A percentile compares a stretch with the other conserved stretches of the same genome.
Evolutionary conservation across 2,329 filamentous ascomycete species (phyloP).

Genomic region (Penicillium decumbens): DNA sequence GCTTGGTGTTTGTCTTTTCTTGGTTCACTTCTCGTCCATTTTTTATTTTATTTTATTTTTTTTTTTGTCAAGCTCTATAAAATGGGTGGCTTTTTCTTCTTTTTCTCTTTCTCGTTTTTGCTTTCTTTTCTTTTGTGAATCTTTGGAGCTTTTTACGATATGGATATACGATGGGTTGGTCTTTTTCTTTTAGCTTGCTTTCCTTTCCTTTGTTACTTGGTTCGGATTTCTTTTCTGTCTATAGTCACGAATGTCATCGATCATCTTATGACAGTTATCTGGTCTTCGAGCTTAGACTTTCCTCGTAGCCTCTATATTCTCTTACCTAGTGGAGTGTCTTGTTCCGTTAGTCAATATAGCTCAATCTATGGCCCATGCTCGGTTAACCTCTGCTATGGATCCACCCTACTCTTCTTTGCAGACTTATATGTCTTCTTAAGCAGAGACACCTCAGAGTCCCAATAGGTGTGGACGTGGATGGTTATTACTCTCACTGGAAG

Average conservation of each 20-base stretch:
- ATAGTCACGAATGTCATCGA: conserved; percentile 18
- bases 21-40: conserved; percentile 2
- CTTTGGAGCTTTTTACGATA: conserved; percentile 12
- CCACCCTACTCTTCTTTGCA: too few species aligned
- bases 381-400: too few species aligned
- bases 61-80: conserved; percentile 3
- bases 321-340: too few species aligned
- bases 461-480: too few species aligned
- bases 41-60: neutral
- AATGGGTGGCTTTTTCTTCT: conserved; percentile 12
- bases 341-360: too few species aligned
- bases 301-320: too few species aligned
- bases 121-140: conserved; percentile 1
- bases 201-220: conserved; percentile 17
- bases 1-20: conserved; percentile 8
- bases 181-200: conserved; percentile 4
- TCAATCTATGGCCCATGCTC: too few species aligned
- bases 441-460: too few species aligned
- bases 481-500: neutral
- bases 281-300: neutral
- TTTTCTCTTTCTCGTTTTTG: conserved; percentile 6
- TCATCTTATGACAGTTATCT: neutral
- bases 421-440: too few species aligned
- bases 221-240: conserved; percentile 16
- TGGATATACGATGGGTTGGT: conserved; percentile 15